A percentile compares a stretch with the other conserved stretches of the same genome.
Conservation (phyloP, 1,284 basidiomycete genomes). For the Caloboletus firmus region DNA sequence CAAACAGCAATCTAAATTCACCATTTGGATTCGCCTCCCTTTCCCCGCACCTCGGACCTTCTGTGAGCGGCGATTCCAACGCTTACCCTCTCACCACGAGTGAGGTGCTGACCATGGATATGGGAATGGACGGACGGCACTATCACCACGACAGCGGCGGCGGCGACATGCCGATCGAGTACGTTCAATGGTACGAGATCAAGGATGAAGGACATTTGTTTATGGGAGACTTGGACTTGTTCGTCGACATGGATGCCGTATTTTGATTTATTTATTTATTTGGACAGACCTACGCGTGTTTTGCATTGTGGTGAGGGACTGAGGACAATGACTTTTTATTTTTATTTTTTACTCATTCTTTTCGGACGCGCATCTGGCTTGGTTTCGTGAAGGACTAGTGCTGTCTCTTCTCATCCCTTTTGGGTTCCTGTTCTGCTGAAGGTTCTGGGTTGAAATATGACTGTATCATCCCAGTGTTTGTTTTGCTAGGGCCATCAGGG, state of each 20-base stretch:
- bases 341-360: background rate
- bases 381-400: background rate
- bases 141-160: background rate
- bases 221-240: background rate
- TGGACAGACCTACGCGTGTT: background rate
- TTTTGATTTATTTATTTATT: background rate
- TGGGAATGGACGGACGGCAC: background rate
- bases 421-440: background rate
- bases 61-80: background rate
- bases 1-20: slow-evolving; percentile 1
- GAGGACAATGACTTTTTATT: background rate
- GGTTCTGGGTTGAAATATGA: background rate
- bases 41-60: background rate
- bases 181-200: background rate
- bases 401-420: background rate
- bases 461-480: too few relatives aligned
- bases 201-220: background rate
- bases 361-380: background rate
- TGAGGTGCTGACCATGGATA: background rate
- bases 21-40: background rate
- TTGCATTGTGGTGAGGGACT: background rate
- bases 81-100: background rate
- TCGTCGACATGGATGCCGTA: background rate
- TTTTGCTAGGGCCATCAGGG: too few relatives aligned
- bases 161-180: background rate